Evolutionary conservation across 2,329 filamentous ascomycete genomes (phyloP), one percentile per base, ranked within the genome.

Genomic region (Pseudomassariella vexata): DNA sequence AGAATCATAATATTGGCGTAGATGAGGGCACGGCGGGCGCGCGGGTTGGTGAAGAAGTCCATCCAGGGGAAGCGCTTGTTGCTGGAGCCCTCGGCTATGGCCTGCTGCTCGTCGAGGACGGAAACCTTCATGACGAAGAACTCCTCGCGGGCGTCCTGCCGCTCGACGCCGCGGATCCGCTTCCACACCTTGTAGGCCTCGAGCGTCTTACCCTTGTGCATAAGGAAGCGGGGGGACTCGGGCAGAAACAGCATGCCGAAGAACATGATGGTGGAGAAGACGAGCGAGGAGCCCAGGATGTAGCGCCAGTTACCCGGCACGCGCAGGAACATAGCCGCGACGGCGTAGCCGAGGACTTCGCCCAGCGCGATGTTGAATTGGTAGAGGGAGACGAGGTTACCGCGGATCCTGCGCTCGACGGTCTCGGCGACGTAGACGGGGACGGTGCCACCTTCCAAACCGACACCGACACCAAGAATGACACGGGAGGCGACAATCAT

Each of bases 361-460:
- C 82, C 82, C 0, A 86, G 66, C 0, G 82, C 82, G 47, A 86
- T 86, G 57, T 82, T 85, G 57, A 85, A 75, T 50, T 86, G 82
- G 53, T 85, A 86, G 0, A 85, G 62, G 0, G 79, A 84, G 2
- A 86, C 82, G 30, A 86, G 58, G 52, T 85, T 85, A 43, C 82
- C 82, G 46, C 82, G 74, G 16, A 83, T 67, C 37, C 66, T 69
- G 19, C 75, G 67, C 45, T 82, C 78, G 25, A 85, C 81, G 0
- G 76, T 80, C 55, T 86, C 82, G 2, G 82, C 80, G 19, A 86
- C 81, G 41, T 86, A 86, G 33, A 85, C 77, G 1, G 80, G 80
- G 5, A 85, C 81, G 0, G 81, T 85, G 51, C 82, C 82, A 30
- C 81, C 81, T 50, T 85, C 82, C 2, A 85, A 66, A 57, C 82